These are phyloP conservation scores for Trapa bicornis DNA, from an alignment of 345 rosid genomes.

Conservation along the genomic window DNA sequence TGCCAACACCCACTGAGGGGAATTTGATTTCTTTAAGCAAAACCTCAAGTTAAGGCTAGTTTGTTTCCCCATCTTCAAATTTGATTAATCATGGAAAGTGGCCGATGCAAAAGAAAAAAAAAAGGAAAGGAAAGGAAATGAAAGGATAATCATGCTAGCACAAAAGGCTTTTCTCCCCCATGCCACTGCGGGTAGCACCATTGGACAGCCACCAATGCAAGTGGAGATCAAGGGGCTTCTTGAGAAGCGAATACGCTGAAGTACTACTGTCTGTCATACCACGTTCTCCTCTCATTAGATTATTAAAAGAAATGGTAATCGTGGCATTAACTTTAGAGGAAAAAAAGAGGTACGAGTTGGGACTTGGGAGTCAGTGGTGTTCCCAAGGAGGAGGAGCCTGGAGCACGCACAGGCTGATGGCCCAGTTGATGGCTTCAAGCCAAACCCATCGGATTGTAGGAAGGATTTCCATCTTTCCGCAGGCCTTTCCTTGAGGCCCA, in stretches of 20 bases:
- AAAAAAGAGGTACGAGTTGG: too few species aligned
- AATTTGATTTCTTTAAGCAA: neutral
- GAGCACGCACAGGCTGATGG: too few species aligned
- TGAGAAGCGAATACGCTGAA: too few species aligned
- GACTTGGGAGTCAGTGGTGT: too few species aligned
- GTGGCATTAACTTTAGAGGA: too few species aligned
- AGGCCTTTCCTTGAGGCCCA: neutral
- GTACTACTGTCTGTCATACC: too few species aligned
- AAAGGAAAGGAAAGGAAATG: neutral
- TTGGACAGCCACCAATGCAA: too few species aligned
- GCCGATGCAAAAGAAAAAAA: neutral
- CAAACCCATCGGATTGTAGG: neutral
- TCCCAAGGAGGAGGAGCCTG: too few species aligned
- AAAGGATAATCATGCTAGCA: neutral
- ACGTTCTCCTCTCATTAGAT: too few species aligned
- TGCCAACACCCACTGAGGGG: neutral
- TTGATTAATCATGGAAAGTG: neutral
- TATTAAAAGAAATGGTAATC: too few species aligned
- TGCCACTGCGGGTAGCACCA: neutral
- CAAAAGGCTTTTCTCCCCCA: neutral
- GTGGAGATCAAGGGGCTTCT: too few species aligned
- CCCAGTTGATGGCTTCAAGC: neutral
- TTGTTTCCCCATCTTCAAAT: neutral
- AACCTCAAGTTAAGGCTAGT: neutral
- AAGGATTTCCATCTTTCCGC: neutral